Evolutionary conservation across 257 asterid genomes (phyloP), one percentile per base, ranked within the genome.

Genomic region (Verbascum thapsus): DNA sequence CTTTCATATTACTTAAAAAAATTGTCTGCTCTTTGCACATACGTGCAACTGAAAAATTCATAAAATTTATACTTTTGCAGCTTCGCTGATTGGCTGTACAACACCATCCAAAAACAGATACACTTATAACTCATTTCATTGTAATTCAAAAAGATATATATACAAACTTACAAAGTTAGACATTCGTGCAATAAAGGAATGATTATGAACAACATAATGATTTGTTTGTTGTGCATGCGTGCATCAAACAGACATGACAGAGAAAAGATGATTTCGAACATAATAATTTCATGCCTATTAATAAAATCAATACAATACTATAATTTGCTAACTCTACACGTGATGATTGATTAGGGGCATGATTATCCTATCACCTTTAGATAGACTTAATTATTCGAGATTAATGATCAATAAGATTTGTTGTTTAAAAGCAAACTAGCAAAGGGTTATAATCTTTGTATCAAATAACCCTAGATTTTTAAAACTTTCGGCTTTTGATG

Each of bases 261-360:
- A 8, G 9, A 39, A 0, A 12, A 3, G n/a, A 39, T 7, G n/a
- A 47, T 15, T 47, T 15, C 23, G 23, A 49, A 58, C 72, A 55
- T 12, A 57, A 43, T 45, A 18, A 67, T 57, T 58, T 39, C 11
- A 48, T 39, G n/a, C 52, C 23, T 13, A 45, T n/a, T 50, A 50
- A 22, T 20, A 9, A 48, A 8, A 8, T 15, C 18, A 2, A 48
- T 50, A 26, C 32, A 26, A 26, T 26, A 26, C 32, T 26, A 26
- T 26, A 26, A 26, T 26, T 39, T 18, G 13, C 34, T 54, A 7
- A 26, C 18, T 20, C 30, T 15, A 68, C 73, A 68, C 61, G 63
- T 68, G 73, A 68, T 59, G 3, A 26, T 48, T 68, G 73, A 68
- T 68, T 68, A 59, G 68, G 67, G 48, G 18, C 22, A 58, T 68